These are phyloP conservation scores for Turnera subulata DNA, from an alignment of 345 rosid genomes.

Conservation along the genomic window DNA sequence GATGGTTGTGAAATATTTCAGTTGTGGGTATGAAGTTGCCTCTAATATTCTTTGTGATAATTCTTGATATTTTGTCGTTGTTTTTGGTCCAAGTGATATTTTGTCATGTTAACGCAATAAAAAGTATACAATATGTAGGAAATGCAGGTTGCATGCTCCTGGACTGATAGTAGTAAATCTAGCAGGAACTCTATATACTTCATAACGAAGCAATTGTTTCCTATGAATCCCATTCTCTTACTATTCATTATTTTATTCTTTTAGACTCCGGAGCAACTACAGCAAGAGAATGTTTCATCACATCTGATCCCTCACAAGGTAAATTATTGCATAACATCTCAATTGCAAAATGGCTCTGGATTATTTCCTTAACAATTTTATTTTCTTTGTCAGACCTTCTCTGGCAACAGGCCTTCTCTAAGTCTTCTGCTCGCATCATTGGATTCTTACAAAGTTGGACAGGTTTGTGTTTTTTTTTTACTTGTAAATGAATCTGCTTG, in stretches of 20 bases:
- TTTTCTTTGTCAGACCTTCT: constrained; percentile 56
- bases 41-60: too few relatives aligned
- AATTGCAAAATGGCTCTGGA: background rate
- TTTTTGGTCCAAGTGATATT: too few relatives aligned
- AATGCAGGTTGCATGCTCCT: too few relatives aligned
- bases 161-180: too few relatives aligned
- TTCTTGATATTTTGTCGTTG: too few relatives aligned
- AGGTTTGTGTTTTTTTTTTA: constrained; percentile 39
- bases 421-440: constrained; percentile 81
- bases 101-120: too few relatives aligned
- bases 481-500: constrained; percentile 4
- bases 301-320: constrained; percentile 97
- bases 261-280: constrained; percentile 83
- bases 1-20: too few relatives aligned
- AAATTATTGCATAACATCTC: constrained; percentile 14
- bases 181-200: too few relatives aligned
- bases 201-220: background rate
- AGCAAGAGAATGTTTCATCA: constrained; percentile 60
- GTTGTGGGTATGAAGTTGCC: too few relatives aligned
- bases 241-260: constrained; percentile 18
- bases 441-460: constrained; percentile 77
- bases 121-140: too few relatives aligned
- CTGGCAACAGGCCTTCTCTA: constrained; percentile 91
- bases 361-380: constrained; percentile 4
- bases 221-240: constrained; percentile 1